Percentiles rank a stretch among this genome's conserved stretches.
phyloP scores from a whole-genome alignment of 495 filamentous ascomycete species.

The Podospora didyma region DNA sequence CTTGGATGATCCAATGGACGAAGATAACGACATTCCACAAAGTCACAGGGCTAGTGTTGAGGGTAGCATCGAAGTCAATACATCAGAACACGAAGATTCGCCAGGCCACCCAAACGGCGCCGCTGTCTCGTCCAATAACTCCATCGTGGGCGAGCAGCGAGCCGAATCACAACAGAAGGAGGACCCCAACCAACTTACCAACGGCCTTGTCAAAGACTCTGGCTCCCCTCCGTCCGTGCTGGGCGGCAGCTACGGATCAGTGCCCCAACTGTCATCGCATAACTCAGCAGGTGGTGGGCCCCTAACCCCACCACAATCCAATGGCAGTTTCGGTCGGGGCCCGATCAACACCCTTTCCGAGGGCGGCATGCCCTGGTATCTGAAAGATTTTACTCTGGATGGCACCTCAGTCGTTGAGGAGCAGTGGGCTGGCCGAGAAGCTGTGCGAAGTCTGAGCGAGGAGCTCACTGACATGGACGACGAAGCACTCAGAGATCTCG shows the following conservation, averaged over 20 bases:
- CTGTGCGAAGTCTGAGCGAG: conserved; percentile 74
- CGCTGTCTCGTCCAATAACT: conserved; percentile 17
- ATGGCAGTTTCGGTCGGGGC: conserved; percentile 37
- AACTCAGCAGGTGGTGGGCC: conserved; percentile 16
- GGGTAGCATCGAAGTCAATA: conserved; percentile 41
- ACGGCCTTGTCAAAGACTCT: conserved; percentile 31
- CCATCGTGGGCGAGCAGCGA: conserved; percentile 13
- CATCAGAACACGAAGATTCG: conserved; percentile 24
- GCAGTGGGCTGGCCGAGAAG: conserved; percentile 71
- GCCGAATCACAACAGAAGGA: conserved; percentile 9
- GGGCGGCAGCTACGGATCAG: conserved; percentile 20
- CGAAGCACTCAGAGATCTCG: conserved; percentile 67
- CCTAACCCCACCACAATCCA: conserved; percentile 45
- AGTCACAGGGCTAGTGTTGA: conserved; percentile 14
- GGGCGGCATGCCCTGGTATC: conserved; percentile 86
- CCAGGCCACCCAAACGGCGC: conserved; percentile 25
- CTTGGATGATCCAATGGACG: conserved; percentile 17
- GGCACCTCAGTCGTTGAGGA: conserved; percentile 69
- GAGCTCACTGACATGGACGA: conserved; percentile 87
- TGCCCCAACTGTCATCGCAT: background rate
- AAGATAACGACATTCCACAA: conserved; percentile 3
- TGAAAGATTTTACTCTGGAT: conserved; percentile 71
- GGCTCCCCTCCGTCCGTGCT: conserved; percentile 37
- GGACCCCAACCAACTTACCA: conserved; percentile 17
- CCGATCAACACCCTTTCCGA: conserved; percentile 54